Conservation (phyloP, 2,329 filamentous ascomycete species). For the Colletotrichum chrysophilum region DNA sequence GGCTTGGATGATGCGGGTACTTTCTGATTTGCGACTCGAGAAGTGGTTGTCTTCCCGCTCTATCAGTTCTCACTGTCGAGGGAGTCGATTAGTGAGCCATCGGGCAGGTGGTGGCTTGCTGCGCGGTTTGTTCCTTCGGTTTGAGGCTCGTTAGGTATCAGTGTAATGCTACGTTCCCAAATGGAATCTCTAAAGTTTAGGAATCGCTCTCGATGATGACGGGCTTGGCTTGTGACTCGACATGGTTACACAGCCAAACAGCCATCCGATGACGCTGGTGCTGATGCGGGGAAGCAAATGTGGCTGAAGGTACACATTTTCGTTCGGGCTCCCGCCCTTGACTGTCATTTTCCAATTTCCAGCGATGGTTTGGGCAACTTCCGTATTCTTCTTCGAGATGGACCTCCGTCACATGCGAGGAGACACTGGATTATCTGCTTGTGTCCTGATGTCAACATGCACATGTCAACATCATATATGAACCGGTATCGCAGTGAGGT, state of each 20-base stretch:
- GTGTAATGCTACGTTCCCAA: neutral
- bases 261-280: neutral
- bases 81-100: neutral
- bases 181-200: neutral
- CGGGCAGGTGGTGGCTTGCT: neutral
- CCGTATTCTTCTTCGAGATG: neutral
- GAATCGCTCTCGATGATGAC: neutral
- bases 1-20: neutral
- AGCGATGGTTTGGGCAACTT: neutral
- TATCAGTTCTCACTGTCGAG: neutral
- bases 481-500: neutral
- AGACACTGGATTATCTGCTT: neutral
- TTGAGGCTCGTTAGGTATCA: neutral
- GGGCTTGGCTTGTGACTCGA: neutral
- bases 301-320: neutral
- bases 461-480: neutral
- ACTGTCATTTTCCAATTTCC: neutral
- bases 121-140: neutral
- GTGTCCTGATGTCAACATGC: neutral
- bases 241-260: neutral
- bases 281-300: neutral
- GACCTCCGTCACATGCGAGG: neutral
- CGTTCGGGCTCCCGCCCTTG: neutral
- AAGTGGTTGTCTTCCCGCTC: neutral
- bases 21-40: neutral